Evolutionary conservation across 116 monocot species (phyloP), one percentile per base, ranked within the genome.

Genomic region (Papilionanthe hybrid): DNA sequence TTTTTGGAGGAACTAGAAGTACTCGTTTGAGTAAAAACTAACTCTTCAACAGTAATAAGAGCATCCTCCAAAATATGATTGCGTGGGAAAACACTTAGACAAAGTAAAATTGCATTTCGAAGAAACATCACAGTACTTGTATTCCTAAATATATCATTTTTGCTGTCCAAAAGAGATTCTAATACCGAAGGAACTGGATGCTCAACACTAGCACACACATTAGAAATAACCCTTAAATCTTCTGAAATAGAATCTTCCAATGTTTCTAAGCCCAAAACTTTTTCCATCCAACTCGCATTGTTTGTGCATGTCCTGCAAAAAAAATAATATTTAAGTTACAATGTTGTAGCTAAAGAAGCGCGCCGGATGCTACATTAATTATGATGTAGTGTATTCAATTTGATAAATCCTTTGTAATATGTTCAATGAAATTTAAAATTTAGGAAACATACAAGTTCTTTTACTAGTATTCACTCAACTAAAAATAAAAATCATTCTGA

Each of bases 1-100:
- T 86, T 94, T n/a, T 76, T 81, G 41, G 84, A 82, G 53, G 47
- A 72, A 67, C 72, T 68, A 20, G 88, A 82, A 75, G 80, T 84
- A 72, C 80, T 83, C 48, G 15, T 78, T 69, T 79, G 75, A 67
- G 72, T 55, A 42, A 78, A 63, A 76, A 42, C 79, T 20, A 77
- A 57, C 28, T 91, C 91, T 82, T 94, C 93, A 79, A 90, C 81
- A 82, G 76, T 27, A 82, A 98, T 94, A 57, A 90, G 75, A 76
- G 98, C 89, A 84, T 98, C 89, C 86, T 98, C 90, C 78, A 98
- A 79, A 53, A 84, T 81, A 72, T 91, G 85, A 82, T 93, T 94
- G 13, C 94, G 91, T 44, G 92, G 98, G 50, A 98, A 93, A 55
- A 86, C 78, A 75, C 82, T 86, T 19, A 91, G 77, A 49, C 81